Base-by-base conservation (phyloP, 768 basidiomycete genomes). In the Cubamyces lactineus region DNA sequence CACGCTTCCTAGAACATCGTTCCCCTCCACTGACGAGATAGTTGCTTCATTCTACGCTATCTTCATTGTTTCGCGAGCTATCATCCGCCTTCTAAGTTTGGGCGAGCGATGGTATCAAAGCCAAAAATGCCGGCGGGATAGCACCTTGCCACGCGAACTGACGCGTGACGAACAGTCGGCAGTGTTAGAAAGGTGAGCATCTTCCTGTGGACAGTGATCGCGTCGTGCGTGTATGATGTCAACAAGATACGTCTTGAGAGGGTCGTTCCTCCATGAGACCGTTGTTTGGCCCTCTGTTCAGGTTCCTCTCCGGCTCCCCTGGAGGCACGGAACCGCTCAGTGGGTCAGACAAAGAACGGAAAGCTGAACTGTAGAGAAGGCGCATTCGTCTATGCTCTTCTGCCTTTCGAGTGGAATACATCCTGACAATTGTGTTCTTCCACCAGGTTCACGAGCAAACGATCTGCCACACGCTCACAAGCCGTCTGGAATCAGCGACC, bases 291-390 rank as follows among this genome's bases (percentile, higher is more conserved):
- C 68, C 64, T 62, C 66, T 58, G 69, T 65, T 68, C 79, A 73
- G 83, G 82, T 81, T 70, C 61, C 61, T 53, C 52, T 50, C 11
- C 55, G 51, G 42, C 43, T n/a, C 34, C 19, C 0, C 42, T 21
- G 52, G 60, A 57, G 73, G 74, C 21, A 64, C 78, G 80, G 78
- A 84, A 81, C 82, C 77, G 77, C 69, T 66, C 69, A 65, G 59
- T 61, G 63, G 62, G 67, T 68, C 69, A 65, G 79, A 75, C 79
- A 79, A 65, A 84, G 83, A 84, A 84, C 83, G 83, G 83, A 84
- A 82, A 84, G 79, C 83, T 84, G 83, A 84, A 34, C 7, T 11
- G 16, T 46, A 19, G n/a, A 24, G 13, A 47, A 47, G 23, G n/a
- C 9, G 12, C 46, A 24, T 11, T 13, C 23, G 6, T 24, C 4